Evolutionary conservation across 495 filamentous ascomycete species (phyloP), one percentile per base, ranked within the genome.

Genomic region (Neurospora sp.): DNA sequence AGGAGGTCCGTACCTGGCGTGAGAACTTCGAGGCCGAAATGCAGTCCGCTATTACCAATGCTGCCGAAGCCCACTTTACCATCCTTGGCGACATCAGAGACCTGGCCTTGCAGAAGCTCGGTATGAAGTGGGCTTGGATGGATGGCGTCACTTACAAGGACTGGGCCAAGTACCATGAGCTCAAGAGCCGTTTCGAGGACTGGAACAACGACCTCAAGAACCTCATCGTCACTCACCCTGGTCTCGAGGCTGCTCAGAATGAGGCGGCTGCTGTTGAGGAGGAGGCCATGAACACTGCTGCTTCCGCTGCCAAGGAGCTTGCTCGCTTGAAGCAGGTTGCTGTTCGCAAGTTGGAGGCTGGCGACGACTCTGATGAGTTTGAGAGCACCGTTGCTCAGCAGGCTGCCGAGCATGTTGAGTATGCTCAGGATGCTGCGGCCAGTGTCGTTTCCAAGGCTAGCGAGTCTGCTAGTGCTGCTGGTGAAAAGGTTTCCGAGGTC

Each of bases 61-160:
- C 94, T 10, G 88, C 94, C n/a, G 82, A 93, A 72, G 91, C 90
- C 27, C 97, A 94, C 9, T 87, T 98, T 37, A 86, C 88, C 71
- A 92, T 96, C 41, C 86, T 99, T 42, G 92, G 96, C 75, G 86
- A 88, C 70, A 94, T 97, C 72, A 88, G 93, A 27, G 94, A 98
- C 75, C 85, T 97, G 9, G 94, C 94, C 3, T 85, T 99, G 9
- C 94, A 97, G 78, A 95, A 97, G 78, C 93, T 99, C 71, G 96
- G 96, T 48, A 94, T 96, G 88, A 93, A 96, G 73, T 99, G 96
- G 94, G 94, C 94, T 1, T 96, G 93, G 91, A 97, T 93, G 87
- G 95, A 98, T 70, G 91, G 91, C 44, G 89, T 99, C 73, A 94
- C 94, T 7, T 97, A 98, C 85, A 94, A 96, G 77, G 94, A 98